A percentile compares a stretch with the other conserved stretches of the same genome.
Evolutionary conservation across 129 eudicot species (phyloP).

Genomic region (Lactuca sativa): DNA sequence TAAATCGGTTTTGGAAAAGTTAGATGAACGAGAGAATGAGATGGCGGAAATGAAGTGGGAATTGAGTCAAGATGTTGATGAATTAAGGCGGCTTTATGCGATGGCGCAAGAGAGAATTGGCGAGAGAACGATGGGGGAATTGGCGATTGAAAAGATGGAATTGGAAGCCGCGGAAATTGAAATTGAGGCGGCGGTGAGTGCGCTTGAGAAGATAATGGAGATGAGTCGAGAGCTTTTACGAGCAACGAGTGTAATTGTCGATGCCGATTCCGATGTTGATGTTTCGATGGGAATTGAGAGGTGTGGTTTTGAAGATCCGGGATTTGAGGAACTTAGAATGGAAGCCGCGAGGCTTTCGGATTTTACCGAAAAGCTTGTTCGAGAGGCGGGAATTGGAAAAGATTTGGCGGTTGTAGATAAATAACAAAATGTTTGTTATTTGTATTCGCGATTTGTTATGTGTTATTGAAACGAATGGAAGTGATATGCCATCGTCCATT

Average conservation of each 20-base stretch:
- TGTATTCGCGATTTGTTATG: conserved; percentile 8
- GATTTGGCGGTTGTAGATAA: conserved; percentile 29
- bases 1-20: conserved; percentile 39
- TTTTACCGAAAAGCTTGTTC: conserved; percentile 61
- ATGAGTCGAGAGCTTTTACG: conserved; percentile 66
- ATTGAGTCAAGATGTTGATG: conserved; percentile 42
- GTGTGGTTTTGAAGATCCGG: conserved; percentile 10
- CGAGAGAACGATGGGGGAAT: conserved; percentile 48
- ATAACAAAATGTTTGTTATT: conserved; percentile 1
- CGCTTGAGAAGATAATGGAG: conserved; percentile 60
- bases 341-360: conserved; percentile 69
- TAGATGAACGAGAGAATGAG: conserved; percentile 62
- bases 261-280: conserved; percentile 44
- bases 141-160: conserved; percentile 69
- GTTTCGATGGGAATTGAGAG: conserved; percentile 16
- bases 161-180: conserved; percentile 87
- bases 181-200: conserved; percentile 78
- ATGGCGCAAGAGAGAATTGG: conserved; percentile 53
- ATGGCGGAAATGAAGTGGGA: conserved; percentile 53
- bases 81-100: conserved; percentile 51
- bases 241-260: conserved; percentile 49
- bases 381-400: conserved; percentile 59
- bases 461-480: neutral
- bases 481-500: neutral
- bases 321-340: conserved; percentile 43